Evolutionary conservation across 345 rosid species (phyloP).

Genomic region (Cochlearia excelsa): DNA sequence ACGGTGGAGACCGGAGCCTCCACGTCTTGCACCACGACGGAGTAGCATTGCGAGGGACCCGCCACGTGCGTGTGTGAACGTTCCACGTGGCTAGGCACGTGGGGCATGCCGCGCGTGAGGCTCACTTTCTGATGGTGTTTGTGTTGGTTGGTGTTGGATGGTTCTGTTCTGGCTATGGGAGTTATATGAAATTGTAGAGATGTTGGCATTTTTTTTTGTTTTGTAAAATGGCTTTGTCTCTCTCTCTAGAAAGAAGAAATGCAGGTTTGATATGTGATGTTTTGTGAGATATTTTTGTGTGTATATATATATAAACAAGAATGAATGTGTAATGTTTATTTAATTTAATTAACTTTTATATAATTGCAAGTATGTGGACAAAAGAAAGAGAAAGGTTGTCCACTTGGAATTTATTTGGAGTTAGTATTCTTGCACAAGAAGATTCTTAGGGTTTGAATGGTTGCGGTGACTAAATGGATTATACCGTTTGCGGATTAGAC

Average conservation of each 20-base stretch:
- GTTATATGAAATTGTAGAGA: constrained; percentile 49
- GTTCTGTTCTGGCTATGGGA: constrained; percentile 22
- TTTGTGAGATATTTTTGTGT: not conserved
- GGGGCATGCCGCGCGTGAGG: constrained; percentile 34
- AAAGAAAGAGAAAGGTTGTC: not conserved
- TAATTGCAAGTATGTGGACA: not conserved
- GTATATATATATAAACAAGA: not conserved
- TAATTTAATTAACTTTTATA: no score
- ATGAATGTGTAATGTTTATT: not conserved
- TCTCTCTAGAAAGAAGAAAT: not conserved
- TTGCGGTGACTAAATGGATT: no score
- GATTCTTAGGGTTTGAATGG: no score
- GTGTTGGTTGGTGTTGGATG: constrained; percentile 30
- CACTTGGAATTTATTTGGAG: not conserved
- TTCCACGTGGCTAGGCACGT: constrained; percentile 52
- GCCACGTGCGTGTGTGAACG: constrained; percentile 46
- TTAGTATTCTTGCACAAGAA: not conserved
- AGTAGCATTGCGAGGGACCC: constrained; percentile 65
- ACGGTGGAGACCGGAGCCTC: constrained; percentile 62
- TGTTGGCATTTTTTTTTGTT: constrained; percentile 50
- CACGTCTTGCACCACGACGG: constrained; percentile 54
- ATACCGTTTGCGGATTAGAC: no score
- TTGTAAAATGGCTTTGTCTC: constrained; percentile 1
- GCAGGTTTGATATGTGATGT: constrained; percentile 23
- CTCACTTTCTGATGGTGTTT: constrained; percentile 37